A percentile compares a stretch with the other conserved stretches of the same genome.
Evolutionary conservation across 495 filamentous ascomycete species (phyloP).

Genomic region (Xylaria curta): DNA sequence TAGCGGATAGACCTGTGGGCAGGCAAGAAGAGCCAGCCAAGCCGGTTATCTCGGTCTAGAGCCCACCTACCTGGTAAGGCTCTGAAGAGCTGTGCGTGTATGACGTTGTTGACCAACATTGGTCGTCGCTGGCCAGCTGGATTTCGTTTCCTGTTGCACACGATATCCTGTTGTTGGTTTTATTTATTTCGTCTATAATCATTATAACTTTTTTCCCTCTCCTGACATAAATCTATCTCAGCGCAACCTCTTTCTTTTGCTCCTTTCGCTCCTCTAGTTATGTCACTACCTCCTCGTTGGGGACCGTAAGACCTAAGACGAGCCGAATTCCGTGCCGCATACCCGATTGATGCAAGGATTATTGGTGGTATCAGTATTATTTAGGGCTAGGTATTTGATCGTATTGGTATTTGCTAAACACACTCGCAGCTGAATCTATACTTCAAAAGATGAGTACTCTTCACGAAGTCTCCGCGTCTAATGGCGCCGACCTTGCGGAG

Average conservation of each 20-base stretch:
- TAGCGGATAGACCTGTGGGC: neutral
- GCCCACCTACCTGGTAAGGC: conserved; percentile 13
- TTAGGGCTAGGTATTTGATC: neutral
- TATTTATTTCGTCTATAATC: neutral
- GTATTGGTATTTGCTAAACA: conserved; percentile 2
- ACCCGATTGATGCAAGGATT: neutral
- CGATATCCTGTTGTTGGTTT: neutral
- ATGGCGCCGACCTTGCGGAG: conserved; percentile 38
- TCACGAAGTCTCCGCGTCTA: conserved; percentile 38
- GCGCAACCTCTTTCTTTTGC: neutral
- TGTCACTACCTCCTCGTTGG: neutral
- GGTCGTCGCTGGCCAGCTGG: conserved; percentile 3
- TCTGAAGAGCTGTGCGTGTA: conserved; percentile 2
- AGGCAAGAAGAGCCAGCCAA: neutral
- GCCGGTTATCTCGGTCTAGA: neutral
- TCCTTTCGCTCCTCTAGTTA: neutral
- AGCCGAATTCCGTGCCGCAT: conserved; percentile 8
- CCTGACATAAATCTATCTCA: neutral
- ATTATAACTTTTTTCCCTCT: neutral
- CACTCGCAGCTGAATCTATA: neutral
- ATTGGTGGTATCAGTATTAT: neutral
- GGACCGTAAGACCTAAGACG: neutral
- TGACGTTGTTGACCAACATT: conserved; percentile 20
- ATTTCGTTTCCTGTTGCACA: conserved; percentile 2
- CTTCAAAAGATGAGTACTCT: conserved; percentile 44